Evolutionary conservation across 2,329 filamentous ascomycete genomes (phyloP), one percentile per base, ranked within the genome.

Genomic region (Paecilomyces dactylethromorphus): DNA sequence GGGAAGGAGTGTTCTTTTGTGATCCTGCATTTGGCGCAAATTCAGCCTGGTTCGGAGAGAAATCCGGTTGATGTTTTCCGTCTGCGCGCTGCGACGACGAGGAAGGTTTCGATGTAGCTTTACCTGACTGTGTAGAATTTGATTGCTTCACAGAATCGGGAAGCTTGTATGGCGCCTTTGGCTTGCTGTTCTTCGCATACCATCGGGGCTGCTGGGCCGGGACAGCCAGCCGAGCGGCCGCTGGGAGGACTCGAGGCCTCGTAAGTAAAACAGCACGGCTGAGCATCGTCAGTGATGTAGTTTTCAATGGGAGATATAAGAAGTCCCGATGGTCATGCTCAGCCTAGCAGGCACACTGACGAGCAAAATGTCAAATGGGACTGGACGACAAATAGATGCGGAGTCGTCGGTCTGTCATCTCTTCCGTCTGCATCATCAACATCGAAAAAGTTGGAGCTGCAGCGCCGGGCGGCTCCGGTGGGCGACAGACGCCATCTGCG

Each of bases 181-280:
- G 66, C 61, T 71, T 74, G 58, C 64, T 67, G 62, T 65, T 71
- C 62, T 74, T 74, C 57, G 71, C 71, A 60, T 76, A 78, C 64
- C 64, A 77, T 62, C 76, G 71, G 54, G 72, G 63, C 58, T 70
- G 70, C 58, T 69, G 65, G 55, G 66, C 63, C 32, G 73, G 64
- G 59, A 74, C 57, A 22, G 74, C 72, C 56, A 70, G 59, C 56
- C 73, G 72, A 62, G 71, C 64, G 59, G 73, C 65, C 56, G 72
- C 69, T 60, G 69, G 64, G 63, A 74, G 65, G 61, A 70, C 69
- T 63, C 72, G 74, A 56, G 71, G 71, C 75, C 76, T 78, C 69
- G 73, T 64, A 54, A 78, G 76, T 65, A 79, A 66, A 58, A 74
- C 69, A 60, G 75, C 73, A 67, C 76, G 77, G 65, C 74, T 76